A percentile compares a stretch with the other conserved stretches of the same genome.
These are phyloP conservation scores for Claviceps arundinis DNA, from an alignment of 2,329 filamentous ascomycete species.

Conservation along the genomic window DNA sequence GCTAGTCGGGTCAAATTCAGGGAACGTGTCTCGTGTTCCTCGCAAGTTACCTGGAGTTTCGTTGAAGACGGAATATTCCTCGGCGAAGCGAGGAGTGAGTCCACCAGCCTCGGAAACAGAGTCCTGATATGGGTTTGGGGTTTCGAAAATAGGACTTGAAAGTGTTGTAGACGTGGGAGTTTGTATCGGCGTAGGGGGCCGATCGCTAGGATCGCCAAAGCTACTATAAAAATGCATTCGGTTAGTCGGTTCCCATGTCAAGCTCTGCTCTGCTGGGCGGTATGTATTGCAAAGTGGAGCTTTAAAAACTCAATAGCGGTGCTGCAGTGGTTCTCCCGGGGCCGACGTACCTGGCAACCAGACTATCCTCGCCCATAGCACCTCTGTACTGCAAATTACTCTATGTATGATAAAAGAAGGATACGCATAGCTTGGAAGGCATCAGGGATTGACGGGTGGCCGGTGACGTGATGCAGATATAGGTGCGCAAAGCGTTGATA, in stretches of 20 bases:
- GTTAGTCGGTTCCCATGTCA: constrained; percentile 20
- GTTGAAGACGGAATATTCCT: constrained; percentile 54
- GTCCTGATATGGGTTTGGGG: constrained; percentile 35
- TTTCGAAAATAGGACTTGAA: constrained; percentile 43
- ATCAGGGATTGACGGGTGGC: background rate
- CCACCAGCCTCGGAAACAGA: constrained; percentile 35
- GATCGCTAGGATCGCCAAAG: constrained; percentile 51
- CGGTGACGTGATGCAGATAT: constrained; percentile 1
- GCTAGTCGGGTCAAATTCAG: constrained; percentile 28
- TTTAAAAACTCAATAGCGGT: background rate
- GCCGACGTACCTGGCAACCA: constrained; percentile 35
- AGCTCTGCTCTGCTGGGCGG: background rate
- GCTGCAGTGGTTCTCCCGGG: constrained; percentile 1
- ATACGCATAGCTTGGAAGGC: background rate
- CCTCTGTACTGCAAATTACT: constrained; percentile 11
- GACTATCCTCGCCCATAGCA: constrained; percentile 53
- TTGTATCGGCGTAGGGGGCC: constrained; percentile 44
- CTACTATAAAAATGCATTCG: constrained; percentile 23
- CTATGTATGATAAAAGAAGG: constrained; percentile 2
- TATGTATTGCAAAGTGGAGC: constrained; percentile 8
- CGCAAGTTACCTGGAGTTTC: constrained; percentile 46
- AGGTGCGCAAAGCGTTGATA: too few relatives aligned
- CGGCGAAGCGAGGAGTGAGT: constrained; percentile 49
- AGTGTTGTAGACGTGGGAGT: constrained; percentile 42
- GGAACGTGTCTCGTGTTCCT: constrained; percentile 30